A percentile compares a stretch with the other conserved stretches of the same genome.
phyloP scores from a whole-genome alignment of 495 filamentous ascomycete genomes.

The Xylaria longipes region DNA sequence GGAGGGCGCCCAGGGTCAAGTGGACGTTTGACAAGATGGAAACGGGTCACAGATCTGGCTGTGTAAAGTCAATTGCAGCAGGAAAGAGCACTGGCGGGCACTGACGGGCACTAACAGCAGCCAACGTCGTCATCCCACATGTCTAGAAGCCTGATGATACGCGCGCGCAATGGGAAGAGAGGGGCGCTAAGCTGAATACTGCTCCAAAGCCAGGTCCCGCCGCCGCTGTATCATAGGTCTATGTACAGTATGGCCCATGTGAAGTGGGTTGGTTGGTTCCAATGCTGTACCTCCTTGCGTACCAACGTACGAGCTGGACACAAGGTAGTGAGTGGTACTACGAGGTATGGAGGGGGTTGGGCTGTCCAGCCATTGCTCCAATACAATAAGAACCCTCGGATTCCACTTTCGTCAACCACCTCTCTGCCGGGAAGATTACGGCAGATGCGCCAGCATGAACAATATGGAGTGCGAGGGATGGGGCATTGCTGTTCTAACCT shows the following conservation, averaged over 20 bases:
- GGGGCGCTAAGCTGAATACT: conserved; percentile 14
- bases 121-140: conserved; percentile 58
- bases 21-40: conserved; percentile 27
- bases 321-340: not conserved
- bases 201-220: not conserved
- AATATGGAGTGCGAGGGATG: not conserved
- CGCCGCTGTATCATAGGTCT: not conserved
- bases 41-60: conserved; percentile 32
- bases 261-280: not conserved
- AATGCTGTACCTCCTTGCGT: not conserved
- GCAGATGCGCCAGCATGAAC: not conserved
- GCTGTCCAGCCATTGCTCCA: not conserved
- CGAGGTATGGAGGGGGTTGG: conserved; percentile 12
- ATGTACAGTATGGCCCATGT: too few relatives aligned
- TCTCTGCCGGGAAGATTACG: not conserved
- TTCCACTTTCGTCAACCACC: conserved; percentile 11
- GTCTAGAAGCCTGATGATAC: conserved; percentile 22
- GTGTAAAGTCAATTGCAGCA: conserved; percentile 21
- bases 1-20: conserved; percentile 30
- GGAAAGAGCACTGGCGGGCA: conserved; percentile 31
- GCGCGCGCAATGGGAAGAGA: not conserved
- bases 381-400: not conserved
- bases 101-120: conserved; percentile 36
- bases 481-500: not conserved
- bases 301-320: not conserved